Evolutionary conservation across 169 alveolate genomes (phyloP), one percentile per base, ranked within the genome.

Genomic region (Plasmodium fragile): DNA sequence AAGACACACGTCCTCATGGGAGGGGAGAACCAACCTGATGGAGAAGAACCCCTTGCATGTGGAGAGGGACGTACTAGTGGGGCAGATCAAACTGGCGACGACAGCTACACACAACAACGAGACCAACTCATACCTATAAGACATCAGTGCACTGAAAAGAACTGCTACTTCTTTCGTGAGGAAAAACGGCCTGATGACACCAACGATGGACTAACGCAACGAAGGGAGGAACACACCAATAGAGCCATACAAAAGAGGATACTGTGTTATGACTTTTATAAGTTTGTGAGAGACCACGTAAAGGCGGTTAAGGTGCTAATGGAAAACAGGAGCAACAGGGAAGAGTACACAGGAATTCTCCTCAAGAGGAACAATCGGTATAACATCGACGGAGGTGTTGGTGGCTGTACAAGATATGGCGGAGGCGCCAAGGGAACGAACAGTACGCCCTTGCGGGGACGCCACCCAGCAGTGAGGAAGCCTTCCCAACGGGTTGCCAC

Each of bases 271-370:
- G 93, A 85, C 25, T 85, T 85, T 53, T 43, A 85, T 32, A 72
- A 85, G 11, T 28, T 25, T 0, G 93, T 85, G 65, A 16, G 2
- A 1, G 87, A 72, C 18, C 73, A 85, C 22, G 43, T 85, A 4
- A 73, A 72, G 49, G 69, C 77, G 11, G 93, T 69, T 30, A 85
- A 85, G 65, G 6, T 41, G 13, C 70, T 52, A 16, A 73, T 85
- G 25, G 93, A 85, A 39, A 85, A 75, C 43, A 85, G 18, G 43
- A 41, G 65, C 36, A 85, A 85, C 71, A 73, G 93, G 41, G 93
- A 85, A 13, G 59, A 73, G 22, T 75, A 85, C 70, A 85, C 93
- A n/a, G 93, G 93, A 36, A 85, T 85, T 32, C 65, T 77, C 41
- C 39, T 85, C 41, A 85, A 85, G 79, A 83, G 55, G 77, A 81